These are phyloP conservation scores for Murraya koenigii DNA, from an alignment of 345 rosid species.

Conservation along the genomic window DNA sequence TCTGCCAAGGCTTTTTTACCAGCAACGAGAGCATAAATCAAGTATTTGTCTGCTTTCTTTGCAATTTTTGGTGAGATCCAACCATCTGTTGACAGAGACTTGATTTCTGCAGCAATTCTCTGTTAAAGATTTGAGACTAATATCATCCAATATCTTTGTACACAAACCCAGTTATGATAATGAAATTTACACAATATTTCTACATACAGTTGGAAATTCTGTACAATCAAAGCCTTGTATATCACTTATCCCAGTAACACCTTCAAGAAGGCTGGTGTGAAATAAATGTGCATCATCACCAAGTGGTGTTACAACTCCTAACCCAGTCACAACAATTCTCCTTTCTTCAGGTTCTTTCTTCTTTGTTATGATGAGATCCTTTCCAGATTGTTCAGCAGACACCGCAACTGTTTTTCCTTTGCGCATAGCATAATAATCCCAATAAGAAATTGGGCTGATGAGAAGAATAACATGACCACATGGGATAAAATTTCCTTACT, in stretches of 20 bases:
- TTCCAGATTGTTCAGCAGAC: constrained; percentile 37
- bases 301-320: constrained; percentile 55
- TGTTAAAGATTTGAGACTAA: neutral
- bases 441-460: too few species aligned
- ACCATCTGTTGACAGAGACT: constrained; percentile 50
- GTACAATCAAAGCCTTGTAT: constrained; percentile 56
- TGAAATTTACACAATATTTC: neutral
- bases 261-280: constrained; percentile 50
- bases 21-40: constrained; percentile 57
- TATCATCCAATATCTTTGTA: too few species aligned
- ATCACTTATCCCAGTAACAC: constrained; percentile 50
- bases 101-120: constrained; percentile 68
- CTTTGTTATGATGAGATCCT: constrained; percentile 13
- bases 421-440: neutral
- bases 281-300: constrained; percentile 47
- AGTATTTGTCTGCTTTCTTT: constrained; percentile 54
- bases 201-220: constrained; percentile 42
- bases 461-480: too few species aligned
- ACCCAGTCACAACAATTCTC: constrained; percentile 56
- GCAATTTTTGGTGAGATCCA: constrained; percentile 51
- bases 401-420: constrained; percentile 21
- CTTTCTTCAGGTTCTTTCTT: constrained; percentile 13
- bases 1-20: constrained; percentile 62
- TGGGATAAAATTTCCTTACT: too few species aligned
- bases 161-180: neutral